Conservation (phyloP, 1,139 yeast genomes). For the Sugiyamaella novakii region DNA sequence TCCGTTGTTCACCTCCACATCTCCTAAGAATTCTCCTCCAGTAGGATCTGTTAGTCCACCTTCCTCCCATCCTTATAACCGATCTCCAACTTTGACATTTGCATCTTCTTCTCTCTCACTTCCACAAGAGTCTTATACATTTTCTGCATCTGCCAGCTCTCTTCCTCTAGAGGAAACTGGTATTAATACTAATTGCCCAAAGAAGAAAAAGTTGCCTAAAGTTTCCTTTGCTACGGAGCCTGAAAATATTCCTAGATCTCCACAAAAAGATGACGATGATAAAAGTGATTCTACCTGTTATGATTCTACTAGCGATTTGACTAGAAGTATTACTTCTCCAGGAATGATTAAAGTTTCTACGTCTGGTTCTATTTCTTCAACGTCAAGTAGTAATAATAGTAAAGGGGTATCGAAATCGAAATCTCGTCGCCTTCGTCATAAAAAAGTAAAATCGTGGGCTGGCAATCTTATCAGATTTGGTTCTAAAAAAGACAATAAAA, state of each 20-base stretch:
- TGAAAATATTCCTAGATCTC: not conserved
- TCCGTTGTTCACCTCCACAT: constrained; percentile 4
- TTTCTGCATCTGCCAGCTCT: constrained; percentile 20
- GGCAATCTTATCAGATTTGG: constrained; percentile 33
- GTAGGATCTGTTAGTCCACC: not conserved
- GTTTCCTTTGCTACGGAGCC: constrained; percentile 13
- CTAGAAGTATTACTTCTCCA: not conserved
- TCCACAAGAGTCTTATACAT: constrained; percentile 23
- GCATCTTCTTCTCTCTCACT: constrained; percentile 28
- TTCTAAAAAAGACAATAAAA: constrained; percentile 21
- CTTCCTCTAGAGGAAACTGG: constrained; percentile 13
- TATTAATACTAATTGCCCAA: not conserved
- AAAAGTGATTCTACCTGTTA: not conserved
- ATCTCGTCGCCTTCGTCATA: constrained; percentile 26
- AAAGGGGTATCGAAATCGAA: constrained; percentile 13
- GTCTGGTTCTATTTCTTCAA: constrained; percentile 6
- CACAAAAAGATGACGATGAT: not conserved
- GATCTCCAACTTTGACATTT: constrained; percentile 31
- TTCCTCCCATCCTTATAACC: constrained; percentile 18
- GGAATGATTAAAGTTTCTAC: constrained; percentile 9
- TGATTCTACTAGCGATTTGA: not conserved
- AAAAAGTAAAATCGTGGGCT: constrained; percentile 37
- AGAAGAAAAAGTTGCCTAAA: constrained; percentile 10
- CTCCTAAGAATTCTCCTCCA: constrained; percentile 8
- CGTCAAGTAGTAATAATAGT: not conserved